Conservation (phyloP, 371 early-diverging fungal species). For the Coemansia sp. region DNA sequence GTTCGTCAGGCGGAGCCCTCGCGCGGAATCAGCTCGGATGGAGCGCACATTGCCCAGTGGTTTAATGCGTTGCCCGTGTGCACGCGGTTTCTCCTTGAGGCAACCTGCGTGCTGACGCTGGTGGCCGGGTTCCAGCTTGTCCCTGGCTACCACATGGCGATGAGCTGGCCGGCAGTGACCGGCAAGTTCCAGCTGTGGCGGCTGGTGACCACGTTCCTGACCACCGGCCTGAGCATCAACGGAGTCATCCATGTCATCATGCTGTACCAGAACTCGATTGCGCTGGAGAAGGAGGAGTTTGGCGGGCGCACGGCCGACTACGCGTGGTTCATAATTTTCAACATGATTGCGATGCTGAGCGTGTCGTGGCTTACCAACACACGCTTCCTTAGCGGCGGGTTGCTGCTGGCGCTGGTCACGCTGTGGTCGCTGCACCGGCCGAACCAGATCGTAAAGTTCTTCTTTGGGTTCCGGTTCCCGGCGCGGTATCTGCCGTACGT, state of each 20-base stretch:
- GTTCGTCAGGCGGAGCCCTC: background rate
- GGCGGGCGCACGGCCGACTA: slow-evolving; percentile 76
- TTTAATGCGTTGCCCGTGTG: slow-evolving; percentile 13
- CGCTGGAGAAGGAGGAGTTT: slow-evolving; percentile 73
- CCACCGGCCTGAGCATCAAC: slow-evolving; percentile 55
- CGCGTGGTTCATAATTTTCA: slow-evolving; percentile 67
- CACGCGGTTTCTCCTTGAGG: slow-evolving; percentile 19
- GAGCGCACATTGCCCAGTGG: slow-evolving; percentile 30
- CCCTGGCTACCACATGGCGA: slow-evolving; percentile 5
- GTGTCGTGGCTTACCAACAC: slow-evolving; percentile 44
- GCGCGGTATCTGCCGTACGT: slow-evolving; percentile 55
- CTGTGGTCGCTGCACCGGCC: slow-evolving; percentile 74
- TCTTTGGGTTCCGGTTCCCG: slow-evolving; percentile 82
- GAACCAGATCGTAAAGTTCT: slow-evolving; percentile 67
- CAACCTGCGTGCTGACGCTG: slow-evolving; percentile 14
- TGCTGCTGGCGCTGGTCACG: slow-evolving; percentile 68
- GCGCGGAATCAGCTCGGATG: slow-evolving; percentile 32
- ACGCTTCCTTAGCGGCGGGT: slow-evolving; percentile 49
- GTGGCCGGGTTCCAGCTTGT: slow-evolving; percentile 8
- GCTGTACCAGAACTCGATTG: slow-evolving; percentile 67
- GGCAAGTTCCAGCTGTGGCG: slow-evolving; percentile 68
- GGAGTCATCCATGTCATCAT: slow-evolving; percentile 72
- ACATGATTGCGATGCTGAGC: slow-evolving; percentile 45
- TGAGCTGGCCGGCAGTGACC: slow-evolving; percentile 26
- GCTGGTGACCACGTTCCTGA: slow-evolving; percentile 69